Conservation (phyloP, 2,329 filamentous ascomycete genomes). For the Leptographium radiaticola region DNA sequence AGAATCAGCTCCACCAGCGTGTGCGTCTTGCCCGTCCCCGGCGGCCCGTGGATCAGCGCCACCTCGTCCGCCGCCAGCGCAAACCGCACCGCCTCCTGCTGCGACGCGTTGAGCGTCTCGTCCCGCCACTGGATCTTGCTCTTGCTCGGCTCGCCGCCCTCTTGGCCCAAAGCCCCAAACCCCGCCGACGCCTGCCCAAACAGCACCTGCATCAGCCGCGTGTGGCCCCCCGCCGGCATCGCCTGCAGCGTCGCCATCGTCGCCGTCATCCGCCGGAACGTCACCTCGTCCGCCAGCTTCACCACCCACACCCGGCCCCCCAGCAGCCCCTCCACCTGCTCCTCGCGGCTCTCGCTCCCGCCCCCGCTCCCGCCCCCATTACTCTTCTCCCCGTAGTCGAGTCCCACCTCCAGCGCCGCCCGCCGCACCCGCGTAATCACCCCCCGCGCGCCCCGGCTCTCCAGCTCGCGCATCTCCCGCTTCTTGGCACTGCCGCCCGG, state of each 20-base stretch:
- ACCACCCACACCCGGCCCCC: constrained; percentile 45
- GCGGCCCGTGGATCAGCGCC: constrained; percentile 85
- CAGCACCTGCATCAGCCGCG: constrained; percentile 45
- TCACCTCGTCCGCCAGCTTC: constrained; percentile 57
- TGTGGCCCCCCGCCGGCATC: constrained; percentile 45
- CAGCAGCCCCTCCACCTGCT: constrained; percentile 23
- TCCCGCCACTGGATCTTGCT: constrained; percentile 47
- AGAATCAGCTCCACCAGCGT: constrained; percentile 90
- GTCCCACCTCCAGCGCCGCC: constrained; percentile 48
- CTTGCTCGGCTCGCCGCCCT: too few species aligned
- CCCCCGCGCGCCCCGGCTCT: constrained; percentile 54
- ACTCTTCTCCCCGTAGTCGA: constrained; percentile 38
- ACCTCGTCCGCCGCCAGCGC: constrained; percentile 71
- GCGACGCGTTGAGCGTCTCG: constrained; percentile 48
- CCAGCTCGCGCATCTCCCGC: constrained; percentile 56
- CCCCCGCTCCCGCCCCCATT: constrained; percentile 18
- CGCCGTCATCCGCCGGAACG: constrained; percentile 50
- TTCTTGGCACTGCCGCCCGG: constrained; percentile 59
- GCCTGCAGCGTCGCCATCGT: constrained; percentile 46
- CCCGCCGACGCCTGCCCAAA: constrained; percentile 46
- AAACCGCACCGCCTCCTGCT: constrained; percentile 63
- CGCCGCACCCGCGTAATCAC: constrained; percentile 55
- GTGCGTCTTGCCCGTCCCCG: constrained; percentile 94
- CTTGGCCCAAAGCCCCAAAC: too few species aligned
- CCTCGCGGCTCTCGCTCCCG: constrained; percentile 42